phyloP scores from a whole-genome alignment of 192 early-diverging fungal species.

The Endogone sp. region DNA sequence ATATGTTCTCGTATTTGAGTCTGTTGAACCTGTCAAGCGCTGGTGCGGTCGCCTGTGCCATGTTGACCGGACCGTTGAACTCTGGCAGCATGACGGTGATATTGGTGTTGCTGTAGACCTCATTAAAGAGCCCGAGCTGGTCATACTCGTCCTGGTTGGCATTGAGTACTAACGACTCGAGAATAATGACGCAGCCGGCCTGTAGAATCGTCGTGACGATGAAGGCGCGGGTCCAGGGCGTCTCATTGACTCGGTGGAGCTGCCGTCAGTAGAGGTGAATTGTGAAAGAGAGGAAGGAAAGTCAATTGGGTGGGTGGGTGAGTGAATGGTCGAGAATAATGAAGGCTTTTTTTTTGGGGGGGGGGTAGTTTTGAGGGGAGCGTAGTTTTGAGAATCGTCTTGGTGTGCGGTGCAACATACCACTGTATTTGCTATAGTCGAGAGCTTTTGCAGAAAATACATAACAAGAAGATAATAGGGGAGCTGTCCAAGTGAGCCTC shows the following conservation, averaged over 20 bases:
- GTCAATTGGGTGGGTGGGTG: background rate
- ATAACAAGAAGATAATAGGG: too few relatives aligned
- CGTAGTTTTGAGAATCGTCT: too few relatives aligned
- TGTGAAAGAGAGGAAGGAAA: background rate
- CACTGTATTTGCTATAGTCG: too few relatives aligned
- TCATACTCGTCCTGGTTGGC: background rate
- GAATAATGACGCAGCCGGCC: slow-evolving; percentile 1
- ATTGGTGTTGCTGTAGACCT: background rate
- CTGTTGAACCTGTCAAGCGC: background rate
- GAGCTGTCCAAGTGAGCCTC: too few relatives aligned
- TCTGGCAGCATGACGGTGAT: background rate
- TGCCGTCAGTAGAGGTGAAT: background rate
- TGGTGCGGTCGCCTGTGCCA: background rate
- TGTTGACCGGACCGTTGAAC: background rate
- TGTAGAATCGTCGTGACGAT: background rate
- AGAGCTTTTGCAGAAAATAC: too few relatives aligned
- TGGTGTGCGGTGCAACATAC: too few relatives aligned
- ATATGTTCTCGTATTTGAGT: slow-evolving; percentile 3
- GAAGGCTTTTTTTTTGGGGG: too few relatives aligned
- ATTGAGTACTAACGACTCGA: background rate
- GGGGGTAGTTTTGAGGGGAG: too few relatives aligned
- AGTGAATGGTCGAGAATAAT: too few relatives aligned
- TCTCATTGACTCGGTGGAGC: slow-evolving; percentile 1
- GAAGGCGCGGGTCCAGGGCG: slow-evolving; percentile 1
- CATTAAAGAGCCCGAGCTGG: background rate